Evolutionary conservation across 129 eudicot genomes (phyloP).

Genomic region (Flaveria trinervia): DNA sequence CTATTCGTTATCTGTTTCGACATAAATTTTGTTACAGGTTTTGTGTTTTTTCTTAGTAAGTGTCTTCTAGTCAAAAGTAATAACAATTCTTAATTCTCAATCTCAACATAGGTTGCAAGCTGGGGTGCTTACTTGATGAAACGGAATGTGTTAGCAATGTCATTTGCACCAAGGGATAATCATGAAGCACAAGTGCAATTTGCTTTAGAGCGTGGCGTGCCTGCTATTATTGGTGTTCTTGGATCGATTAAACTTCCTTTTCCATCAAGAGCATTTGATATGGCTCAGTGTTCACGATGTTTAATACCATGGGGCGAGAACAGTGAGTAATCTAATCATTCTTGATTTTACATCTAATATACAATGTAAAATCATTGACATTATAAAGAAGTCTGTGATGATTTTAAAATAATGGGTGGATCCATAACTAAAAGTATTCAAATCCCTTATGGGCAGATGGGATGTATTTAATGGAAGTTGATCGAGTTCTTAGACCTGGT

Average conservation of each 20-base stretch:
- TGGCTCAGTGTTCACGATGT: constrained; percentile 96
- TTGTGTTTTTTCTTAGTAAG: neutral
- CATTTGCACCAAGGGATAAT: constrained; percentile 96
- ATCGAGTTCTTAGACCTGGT: constrained; percentile 95
- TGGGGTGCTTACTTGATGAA: constrained; percentile 97
- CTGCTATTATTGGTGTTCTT: constrained; percentile 88
- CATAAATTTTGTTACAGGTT: neutral
- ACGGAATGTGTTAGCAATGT: constrained; percentile 83
- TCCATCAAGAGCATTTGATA: constrained; percentile 91
- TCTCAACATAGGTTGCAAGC: constrained; percentile 71
- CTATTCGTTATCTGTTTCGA: neutral
- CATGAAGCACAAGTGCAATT: constrained; percentile 98
- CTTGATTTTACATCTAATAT: neutral
- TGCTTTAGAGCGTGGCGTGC: constrained; percentile 94
- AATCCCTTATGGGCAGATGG: constrained; percentile 54
- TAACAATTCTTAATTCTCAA: constrained; percentile 23
- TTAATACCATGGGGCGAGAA: constrained; percentile 83
- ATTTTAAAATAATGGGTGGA: neutral
- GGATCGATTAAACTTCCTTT: constrained; percentile 80
- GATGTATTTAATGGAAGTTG: constrained; percentile 89
- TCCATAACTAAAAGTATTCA: neutral
- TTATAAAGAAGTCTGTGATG: neutral
- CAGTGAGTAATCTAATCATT: constrained; percentile 43
- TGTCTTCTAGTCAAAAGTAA: neutral
- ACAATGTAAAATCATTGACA: neutral